Evolutionary conservation across 768 basidiomycete genomes (phyloP), one percentile per base, ranked within the genome.

Genomic region (Galerina sulciceps): DNA sequence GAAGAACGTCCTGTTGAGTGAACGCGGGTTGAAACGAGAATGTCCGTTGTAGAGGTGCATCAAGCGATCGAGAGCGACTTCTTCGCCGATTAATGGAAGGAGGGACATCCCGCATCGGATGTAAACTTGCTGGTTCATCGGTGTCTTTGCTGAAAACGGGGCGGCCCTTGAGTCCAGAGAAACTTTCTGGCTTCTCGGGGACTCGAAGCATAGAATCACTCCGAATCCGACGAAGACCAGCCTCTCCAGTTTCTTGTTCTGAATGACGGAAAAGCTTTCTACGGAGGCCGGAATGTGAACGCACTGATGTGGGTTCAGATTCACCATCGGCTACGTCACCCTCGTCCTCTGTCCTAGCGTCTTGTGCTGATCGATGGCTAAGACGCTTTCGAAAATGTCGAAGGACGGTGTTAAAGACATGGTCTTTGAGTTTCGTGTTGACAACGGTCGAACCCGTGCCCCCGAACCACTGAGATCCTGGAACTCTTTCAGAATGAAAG

Each of bases 371-470:
- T 31, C 76, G 72, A 20, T 76, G 77, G 41, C 73, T 78, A 10
- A 77, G 75, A 35, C 84, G 83, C 63, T 85, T 83, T 38, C 83
- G 81, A 57, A 94, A 84, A 57, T 91, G 81, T 47, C 88, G 86
- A 60, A 98, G 77, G 34, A 99, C 87, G 15, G 92, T 91, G 59
- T 86, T 91, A 70, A 99, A 96, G 45, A 99, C 94, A 65, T 96
- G 94, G 68, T 99, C 95, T 74, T 95, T 96, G 57, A 99, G 78
- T 71, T 86, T 92, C 38, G 91, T 94, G 72, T 99, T 99, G 59
- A 98, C 95, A 53, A 88, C 84, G 5, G 97, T 99, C 13, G 91
- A 93, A 1, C 96, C 96, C 2, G 89, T 91, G 3, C 96, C 96
- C 35, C 90, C 93, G 64, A 94, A 94, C 79, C 83, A 84, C 45